Evolutionary conservation across 441 rosid species (phyloP), one percentile per base, ranked within the genome.

Genomic region (Raphanus hybrid): DNA sequence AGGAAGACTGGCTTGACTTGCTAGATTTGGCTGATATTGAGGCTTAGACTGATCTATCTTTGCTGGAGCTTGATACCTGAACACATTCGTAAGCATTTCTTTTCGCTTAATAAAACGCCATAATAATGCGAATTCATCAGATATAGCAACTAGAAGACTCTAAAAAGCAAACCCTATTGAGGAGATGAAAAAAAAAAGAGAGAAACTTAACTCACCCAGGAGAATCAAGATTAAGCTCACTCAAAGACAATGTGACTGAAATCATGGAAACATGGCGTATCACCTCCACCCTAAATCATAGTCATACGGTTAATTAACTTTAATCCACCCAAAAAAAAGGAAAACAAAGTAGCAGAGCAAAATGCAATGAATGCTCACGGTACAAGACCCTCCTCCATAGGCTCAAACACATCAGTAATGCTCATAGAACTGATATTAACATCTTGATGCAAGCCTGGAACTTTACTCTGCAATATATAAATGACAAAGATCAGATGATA

Each of bases 181-280:
- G 0, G 50, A 59, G 68, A 20, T 58, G 35, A 57, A 41, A 37
- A 34, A 29, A 4, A 2, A 67, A 37, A 27, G 35, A 29, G 20
- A 48, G n/a, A 4, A 76, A 69, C 91, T 29, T 41, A 9, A 41
- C n/a, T 80, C 88, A 92, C 97, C 98, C 98, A 45, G 95, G 87
- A 74, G 94, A 91, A 73, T 80, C 72, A 54, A 41, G 82, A 79
- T 93, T 84, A n/a, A 90, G 90, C 82, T 93, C 95, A 76, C 37
- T 75, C 29, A 86, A 67, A 0, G 99, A 96, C 74, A 96, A 88
- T 43, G 96, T 90, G 75, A 95, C 85, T 59, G 99, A 86, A 72
- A 95, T 91, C 98, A 93, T 87, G 39, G 97, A 95, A 77, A 95
- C 99, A 72, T 89, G 92, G 50, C 98, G 92, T 69, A 95, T 91